phyloP scores from a whole-genome alignment of 768 basidiomycete genomes.

The Termitomyces sp. region DNA sequence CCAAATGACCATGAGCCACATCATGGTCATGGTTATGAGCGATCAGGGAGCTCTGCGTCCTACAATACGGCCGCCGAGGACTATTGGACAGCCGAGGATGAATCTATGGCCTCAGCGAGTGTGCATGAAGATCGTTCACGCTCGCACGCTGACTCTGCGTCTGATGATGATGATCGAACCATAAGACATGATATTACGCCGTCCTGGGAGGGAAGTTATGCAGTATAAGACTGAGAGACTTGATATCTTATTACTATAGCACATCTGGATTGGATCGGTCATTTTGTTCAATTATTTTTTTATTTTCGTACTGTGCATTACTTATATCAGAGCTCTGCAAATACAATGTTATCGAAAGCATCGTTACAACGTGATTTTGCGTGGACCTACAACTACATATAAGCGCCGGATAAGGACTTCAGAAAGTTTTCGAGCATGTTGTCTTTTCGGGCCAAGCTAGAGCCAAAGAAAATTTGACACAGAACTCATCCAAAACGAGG shows the following conservation, averaged over 20 bases:
- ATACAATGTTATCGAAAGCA: conserved; percentile 17
- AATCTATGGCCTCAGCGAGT: neutral
- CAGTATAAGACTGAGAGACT: conserved; percentile 29
- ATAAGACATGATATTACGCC: conserved; percentile 20
- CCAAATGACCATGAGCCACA: conserved; percentile 15
- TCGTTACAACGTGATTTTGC: conserved; percentile 2
- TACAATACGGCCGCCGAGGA: conserved; percentile 44
- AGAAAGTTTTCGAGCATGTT: neutral
- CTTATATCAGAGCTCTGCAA: conserved; percentile 20
- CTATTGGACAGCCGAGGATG: conserved; percentile 30
- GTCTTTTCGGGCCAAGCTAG: neutral
- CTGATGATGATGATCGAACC: conserved; percentile 24
- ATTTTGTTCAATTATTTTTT: conserved; percentile 20
- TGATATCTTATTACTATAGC: conserved; percentile 20
- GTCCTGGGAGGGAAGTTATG: conserved; percentile 38
- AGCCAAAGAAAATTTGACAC: neutral
- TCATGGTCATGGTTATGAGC: conserved; percentile 18
- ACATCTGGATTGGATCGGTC: conserved; percentile 29
- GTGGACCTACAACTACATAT: no score
- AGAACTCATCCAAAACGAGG: conserved; percentile 2
- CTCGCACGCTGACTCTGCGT: neutral
- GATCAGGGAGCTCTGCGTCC: conserved; percentile 37
- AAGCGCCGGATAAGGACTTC: no score
- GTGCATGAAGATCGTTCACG: neutral
- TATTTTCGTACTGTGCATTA: conserved; percentile 7